Percentiles rank a stretch among this genome's conserved stretches.
These are phyloP conservation scores for Agarophyton chilense DNA, from an alignment of 23 red algal genomes.

Conservation along the genomic window DNA sequence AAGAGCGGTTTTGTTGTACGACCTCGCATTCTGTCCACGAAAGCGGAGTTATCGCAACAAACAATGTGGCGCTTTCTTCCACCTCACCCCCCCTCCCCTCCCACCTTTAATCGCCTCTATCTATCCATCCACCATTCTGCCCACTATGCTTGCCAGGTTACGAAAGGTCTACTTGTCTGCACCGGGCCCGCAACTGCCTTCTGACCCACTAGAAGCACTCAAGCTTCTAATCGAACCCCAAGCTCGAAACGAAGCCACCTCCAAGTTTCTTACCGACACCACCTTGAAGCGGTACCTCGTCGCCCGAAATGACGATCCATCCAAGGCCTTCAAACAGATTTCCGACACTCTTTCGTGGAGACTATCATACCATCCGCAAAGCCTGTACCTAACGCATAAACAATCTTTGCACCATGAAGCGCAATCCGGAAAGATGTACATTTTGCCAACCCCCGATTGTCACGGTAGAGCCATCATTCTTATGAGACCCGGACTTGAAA, in stretches of 20 bases:
- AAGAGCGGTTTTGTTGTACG: too few species aligned
- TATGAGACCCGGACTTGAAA: slow-evolving; percentile 66
- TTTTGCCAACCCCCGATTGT: slow-evolving; percentile 2
- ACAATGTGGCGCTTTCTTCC: too few species aligned
- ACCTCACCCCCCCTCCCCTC: too few species aligned
- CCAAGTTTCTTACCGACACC: slow-evolving; percentile 46
- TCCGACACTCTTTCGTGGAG: slow-evolving; percentile 28
- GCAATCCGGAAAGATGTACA: slow-evolving; percentile 56
- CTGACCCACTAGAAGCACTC: background rate
- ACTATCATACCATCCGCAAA: background rate
- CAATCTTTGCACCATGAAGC: slow-evolving; percentile 27
- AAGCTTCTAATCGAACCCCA: background rate
- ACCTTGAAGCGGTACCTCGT: slow-evolving; percentile 28
- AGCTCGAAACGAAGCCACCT: background rate
- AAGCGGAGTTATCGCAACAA: too few species aligned
- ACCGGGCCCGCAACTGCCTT: background rate
- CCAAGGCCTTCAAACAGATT: slow-evolving; percentile 18
- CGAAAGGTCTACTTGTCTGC: background rate
- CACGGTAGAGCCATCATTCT: slow-evolving; percentile 49
- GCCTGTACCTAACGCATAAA: background rate
- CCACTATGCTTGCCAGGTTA: background rate
- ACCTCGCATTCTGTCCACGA: too few species aligned
- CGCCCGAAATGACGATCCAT: slow-evolving; percentile 4
- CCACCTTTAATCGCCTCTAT: too few species aligned
- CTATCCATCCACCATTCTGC: background rate